Conservation (phyloP, 495 filamentous ascomycete species). For the Chlorociboria aeruginascens region DNA sequence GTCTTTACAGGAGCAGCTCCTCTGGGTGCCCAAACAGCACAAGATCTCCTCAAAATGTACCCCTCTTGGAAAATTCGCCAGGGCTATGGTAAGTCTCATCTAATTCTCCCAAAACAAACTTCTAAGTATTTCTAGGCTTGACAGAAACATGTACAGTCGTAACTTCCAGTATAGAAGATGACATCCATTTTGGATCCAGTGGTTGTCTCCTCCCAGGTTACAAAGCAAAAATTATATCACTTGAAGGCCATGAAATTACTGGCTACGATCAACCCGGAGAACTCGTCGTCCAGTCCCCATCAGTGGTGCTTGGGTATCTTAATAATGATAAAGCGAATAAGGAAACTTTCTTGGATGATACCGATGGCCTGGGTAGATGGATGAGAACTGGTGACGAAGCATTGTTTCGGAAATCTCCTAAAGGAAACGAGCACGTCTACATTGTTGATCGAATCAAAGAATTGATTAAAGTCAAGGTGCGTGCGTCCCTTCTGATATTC, state of each 20-base stretch:
- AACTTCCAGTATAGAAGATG: slow-evolving; percentile 46
- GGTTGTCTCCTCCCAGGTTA: slow-evolving; percentile 58
- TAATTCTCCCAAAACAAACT: not conserved
- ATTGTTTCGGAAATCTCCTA: slow-evolving; percentile 46
- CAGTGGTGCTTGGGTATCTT: slow-evolving; percentile 71
- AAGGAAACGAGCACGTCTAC: slow-evolving; percentile 62
- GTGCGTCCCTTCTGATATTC: slow-evolving; percentile 28
- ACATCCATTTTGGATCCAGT: slow-evolving; percentile 61
- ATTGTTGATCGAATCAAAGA: slow-evolving; percentile 90
- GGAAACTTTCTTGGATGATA: slow-evolving; percentile 66
- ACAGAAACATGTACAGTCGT: slow-evolving; percentile 77
- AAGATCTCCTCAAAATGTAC: slow-evolving; percentile 50
- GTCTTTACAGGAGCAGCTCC: slow-evolving; percentile 80
- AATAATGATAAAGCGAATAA: slow-evolving; percentile 73
- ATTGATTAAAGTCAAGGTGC: slow-evolving; percentile 85
- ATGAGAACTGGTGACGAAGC: slow-evolving; percentile 83
- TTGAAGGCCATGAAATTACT: slow-evolving; percentile 66
- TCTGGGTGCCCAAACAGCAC: slow-evolving; percentile 64
- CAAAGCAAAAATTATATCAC: slow-evolving; percentile 56
- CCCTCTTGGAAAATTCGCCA: slow-evolving; percentile 60
- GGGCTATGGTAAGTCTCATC: slow-evolving; percentile 57
- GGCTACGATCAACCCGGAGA: slow-evolving; percentile 70
- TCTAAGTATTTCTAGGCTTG: slow-evolving; percentile 31
- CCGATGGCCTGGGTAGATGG: slow-evolving; percentile 51
- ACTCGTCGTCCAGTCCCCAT: slow-evolving; percentile 62